Evolutionary conservation across 192 early-diverging fungal species (phyloP).

Genomic region (Entrophospora sp.): DNA sequence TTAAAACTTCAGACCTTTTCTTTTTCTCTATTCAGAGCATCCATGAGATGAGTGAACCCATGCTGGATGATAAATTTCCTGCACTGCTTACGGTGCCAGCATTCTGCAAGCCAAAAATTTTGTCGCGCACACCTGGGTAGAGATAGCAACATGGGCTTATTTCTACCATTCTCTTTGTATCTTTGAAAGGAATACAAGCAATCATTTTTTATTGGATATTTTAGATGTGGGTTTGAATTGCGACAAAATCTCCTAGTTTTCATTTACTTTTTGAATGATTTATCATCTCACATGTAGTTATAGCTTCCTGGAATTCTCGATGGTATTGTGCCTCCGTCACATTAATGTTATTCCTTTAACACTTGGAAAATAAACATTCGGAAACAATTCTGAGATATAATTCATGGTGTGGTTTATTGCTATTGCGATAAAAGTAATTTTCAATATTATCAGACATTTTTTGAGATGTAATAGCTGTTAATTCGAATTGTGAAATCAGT

Average conservation of each 20-base stretch:
- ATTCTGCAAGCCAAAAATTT: neutral
- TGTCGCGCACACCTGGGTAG: neutral
- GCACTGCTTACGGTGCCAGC: neutral
- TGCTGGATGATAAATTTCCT: neutral
- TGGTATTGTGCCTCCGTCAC: neutral
- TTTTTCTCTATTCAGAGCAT: no score
- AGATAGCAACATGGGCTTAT: neutral
- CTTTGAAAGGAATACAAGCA: neutral
- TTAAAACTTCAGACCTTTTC: no score
- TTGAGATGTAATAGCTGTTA: no score
- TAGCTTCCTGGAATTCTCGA: neutral
- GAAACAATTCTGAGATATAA: conserved; percentile 1
- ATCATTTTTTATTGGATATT: conserved; percentile 4
- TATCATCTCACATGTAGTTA: neutral
- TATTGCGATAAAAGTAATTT: neutral
- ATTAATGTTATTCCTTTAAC: conserved; percentile 3
- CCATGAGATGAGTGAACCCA: no score
- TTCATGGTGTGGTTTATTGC: neutral
- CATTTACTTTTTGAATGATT: neutral
- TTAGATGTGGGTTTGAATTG: neutral
- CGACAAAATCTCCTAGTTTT: neutral
- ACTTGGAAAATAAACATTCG: neutral
- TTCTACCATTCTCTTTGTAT: neutral
- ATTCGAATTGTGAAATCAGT: no score
- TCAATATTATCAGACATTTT: no score